A percentile compares a stretch with the other conserved stretches of the same genome.
Conservation (phyloP, 148 eudicot genomes). For the Heliosperma pusillum region DNA sequence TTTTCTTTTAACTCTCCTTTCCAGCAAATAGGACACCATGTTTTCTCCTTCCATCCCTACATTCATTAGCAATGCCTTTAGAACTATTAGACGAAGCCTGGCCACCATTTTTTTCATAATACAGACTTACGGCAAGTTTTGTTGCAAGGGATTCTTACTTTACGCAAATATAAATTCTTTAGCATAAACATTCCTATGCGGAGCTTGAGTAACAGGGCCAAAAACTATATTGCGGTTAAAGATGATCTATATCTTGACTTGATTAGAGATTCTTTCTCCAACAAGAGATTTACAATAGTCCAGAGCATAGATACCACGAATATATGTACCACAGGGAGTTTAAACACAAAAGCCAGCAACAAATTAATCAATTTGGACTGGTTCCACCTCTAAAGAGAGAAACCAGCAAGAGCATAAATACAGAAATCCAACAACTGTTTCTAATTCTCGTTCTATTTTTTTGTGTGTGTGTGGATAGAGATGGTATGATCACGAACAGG, state of each 20-base stretch:
- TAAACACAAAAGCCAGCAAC: neutral
- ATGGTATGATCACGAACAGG: neutral
- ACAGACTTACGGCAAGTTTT: no score
- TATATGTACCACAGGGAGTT: no score
- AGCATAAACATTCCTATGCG: neutral
- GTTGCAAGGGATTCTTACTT: neutral
- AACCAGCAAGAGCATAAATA: neutral
- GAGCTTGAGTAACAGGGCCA: no score
- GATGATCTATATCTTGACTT: no score
- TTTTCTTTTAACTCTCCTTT: slow-evolving; percentile 69
- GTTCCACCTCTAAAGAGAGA: neutral
- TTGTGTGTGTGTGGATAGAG: neutral
- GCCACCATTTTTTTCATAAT: no score
- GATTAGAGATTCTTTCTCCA: no score
- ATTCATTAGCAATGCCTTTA: slow-evolving; percentile 12
- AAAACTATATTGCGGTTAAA: no score
- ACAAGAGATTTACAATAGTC: neutral
- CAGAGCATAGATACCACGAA: neutral
- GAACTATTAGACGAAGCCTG: neutral
- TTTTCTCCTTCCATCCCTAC: slow-evolving; percentile 51
- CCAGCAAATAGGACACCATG: slow-evolving; percentile 93
- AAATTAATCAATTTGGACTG: neutral
- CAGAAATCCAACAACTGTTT: neutral
- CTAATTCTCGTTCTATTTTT: no score
- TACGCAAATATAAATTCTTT: neutral